Evolutionary conservation across 495 filamentous ascomycete species (phyloP).

Genomic region (Aspergillus olivimuriae): DNA sequence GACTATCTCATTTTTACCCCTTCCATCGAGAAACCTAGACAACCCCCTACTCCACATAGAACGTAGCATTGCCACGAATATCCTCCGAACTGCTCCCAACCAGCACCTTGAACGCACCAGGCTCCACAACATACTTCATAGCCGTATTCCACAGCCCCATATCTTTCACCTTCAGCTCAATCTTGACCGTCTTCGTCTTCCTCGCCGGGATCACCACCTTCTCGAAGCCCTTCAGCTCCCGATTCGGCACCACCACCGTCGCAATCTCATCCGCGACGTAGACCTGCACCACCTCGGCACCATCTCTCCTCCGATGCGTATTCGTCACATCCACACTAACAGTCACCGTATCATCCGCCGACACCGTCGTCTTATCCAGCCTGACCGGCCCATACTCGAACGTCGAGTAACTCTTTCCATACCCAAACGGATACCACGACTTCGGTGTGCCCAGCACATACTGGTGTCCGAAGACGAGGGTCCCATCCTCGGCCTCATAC

Average conservation of each 20-base stretch:
- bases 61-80: conserved; percentile 47
- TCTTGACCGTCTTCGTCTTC: conserved; percentile 48
- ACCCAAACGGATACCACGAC: conserved; percentile 62
- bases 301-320: conserved; percentile 46
- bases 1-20: no score
- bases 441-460: conserved; percentile 55
- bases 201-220: conserved; percentile 59
- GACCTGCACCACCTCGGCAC: conserved; percentile 62
- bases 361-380: conserved; percentile 38
- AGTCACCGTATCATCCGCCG: conserved; percentile 35
- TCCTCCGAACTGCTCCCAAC: conserved; percentile 52
- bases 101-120: conserved; percentile 53
- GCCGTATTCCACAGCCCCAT: conserved; percentile 55
- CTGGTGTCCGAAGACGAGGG: conserved; percentile 56
- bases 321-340: conserved; percentile 52
- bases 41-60: conserved; percentile 35
- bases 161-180: conserved; percentile 44
- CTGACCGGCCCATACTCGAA: conserved; percentile 49
- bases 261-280: conserved; percentile 57
- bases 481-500: conserved; percentile 43
- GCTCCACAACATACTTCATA: conserved; percentile 65
- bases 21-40: no score
- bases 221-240: conserved; percentile 60
- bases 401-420: conserved; percentile 59
- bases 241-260: conserved; percentile 59